Evolutionary conservation across 108 stramenopile species (phyloP).

Genomic region (Seminavis robusta): DNA sequence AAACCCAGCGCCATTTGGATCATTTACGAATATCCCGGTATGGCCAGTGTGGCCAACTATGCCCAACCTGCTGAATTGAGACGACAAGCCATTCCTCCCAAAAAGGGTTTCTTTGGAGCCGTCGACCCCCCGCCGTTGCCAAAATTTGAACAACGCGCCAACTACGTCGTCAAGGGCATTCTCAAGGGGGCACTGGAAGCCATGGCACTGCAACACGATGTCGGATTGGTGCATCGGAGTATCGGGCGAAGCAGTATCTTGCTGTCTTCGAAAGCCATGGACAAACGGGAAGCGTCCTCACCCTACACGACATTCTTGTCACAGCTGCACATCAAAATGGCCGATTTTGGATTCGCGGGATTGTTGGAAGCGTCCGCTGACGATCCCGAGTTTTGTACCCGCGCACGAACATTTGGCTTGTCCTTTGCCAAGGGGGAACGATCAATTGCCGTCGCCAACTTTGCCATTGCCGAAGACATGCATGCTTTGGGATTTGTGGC

Average conservation of each 20-base stretch:
- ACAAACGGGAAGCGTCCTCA: conserved; percentile 67
- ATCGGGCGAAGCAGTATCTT: conserved; percentile 63
- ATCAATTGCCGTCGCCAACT: conserved; percentile 34
- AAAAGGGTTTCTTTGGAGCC: conserved; percentile 59
- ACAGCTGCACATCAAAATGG: conserved; percentile 47
- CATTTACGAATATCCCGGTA: conserved; percentile 77
- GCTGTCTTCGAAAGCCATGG: conserved; percentile 45
- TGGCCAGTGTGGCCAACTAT: conserved; percentile 51
- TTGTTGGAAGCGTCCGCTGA: conserved; percentile 39
- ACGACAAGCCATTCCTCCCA: conserved; percentile 48
- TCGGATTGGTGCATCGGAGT: conserved; percentile 74
- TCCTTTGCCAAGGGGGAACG: conserved; percentile 25
- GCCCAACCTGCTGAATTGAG: conserved; percentile 36
- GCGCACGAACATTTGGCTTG: conserved; percentile 67
- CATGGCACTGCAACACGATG: conserved; percentile 64
- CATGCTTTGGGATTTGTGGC: conserved; percentile 85
- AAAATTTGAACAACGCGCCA: conserved; percentile 52
- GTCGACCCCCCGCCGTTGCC: conserved; percentile 46
- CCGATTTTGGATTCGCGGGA: conserved; percentile 76
- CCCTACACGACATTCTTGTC: conserved; percentile 37
- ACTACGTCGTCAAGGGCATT: conserved; percentile 66
- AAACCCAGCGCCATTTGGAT: conserved; percentile 62
- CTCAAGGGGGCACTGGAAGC: conserved; percentile 52
- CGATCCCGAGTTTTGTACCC: conserved; percentile 57
- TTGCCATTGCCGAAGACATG: conserved; percentile 80